These are phyloP conservation scores for Solanum tacnaense DNA, from an alignment of 257 asterid genomes.

Conservation along the genomic window DNA sequence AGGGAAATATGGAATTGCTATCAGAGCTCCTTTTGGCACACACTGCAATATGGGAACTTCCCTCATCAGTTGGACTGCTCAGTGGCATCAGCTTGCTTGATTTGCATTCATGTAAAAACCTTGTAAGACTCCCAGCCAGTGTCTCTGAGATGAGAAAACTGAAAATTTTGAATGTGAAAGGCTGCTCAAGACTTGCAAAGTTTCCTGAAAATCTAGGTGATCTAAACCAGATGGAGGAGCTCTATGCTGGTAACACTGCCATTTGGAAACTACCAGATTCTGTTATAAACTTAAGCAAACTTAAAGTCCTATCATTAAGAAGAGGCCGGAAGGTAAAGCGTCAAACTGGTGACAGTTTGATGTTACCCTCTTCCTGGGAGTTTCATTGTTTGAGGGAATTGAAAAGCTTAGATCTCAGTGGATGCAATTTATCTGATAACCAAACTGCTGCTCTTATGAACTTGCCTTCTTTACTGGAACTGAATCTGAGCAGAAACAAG, in stretches of 20 bases:
- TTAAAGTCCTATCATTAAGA: not conserved
- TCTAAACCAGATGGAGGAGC: not conserved
- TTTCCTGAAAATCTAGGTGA: too few species aligned
- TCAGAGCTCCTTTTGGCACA: not conserved
- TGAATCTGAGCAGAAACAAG: not conserved
- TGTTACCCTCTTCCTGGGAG: accelerated
- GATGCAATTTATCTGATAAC: too few species aligned
- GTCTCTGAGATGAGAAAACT: not conserved
- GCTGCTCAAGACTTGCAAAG: not conserved
- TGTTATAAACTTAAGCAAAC: accelerated
- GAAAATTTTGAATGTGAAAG: not conserved
- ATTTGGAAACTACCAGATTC: not conserved
- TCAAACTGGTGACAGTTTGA: not conserved
- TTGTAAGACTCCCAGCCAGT: not conserved
- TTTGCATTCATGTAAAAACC: not conserved
- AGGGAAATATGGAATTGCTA: not conserved
- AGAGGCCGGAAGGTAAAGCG: not conserved
- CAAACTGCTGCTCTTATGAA: not conserved
- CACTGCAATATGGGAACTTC: not conserved
- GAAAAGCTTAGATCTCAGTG: too few species aligned
- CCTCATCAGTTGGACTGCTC: not conserved
- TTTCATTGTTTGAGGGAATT: too few species aligned
- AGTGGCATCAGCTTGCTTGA: not conserved
- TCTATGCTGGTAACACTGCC: not conserved
- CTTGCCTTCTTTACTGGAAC: not conserved